Conservation (phyloP, 1,284 basidiomycete genomes). For the Ustilago cynodontis region DNA sequence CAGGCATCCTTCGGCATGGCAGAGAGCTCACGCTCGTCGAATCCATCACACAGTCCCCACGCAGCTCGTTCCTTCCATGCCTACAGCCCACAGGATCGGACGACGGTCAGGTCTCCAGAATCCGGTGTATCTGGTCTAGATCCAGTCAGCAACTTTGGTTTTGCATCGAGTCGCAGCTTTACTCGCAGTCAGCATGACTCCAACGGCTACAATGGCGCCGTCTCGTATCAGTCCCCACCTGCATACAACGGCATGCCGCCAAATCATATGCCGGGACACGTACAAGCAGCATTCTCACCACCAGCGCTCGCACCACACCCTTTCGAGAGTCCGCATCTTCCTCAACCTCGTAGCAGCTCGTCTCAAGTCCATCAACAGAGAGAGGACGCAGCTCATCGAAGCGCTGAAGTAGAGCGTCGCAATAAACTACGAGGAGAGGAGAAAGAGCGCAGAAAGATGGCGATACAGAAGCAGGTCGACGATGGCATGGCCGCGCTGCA, state of each 20-base stretch:
- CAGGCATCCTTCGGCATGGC: neutral
- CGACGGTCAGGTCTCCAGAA: conserved; percentile 2
- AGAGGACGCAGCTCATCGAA: conserved; percentile 21
- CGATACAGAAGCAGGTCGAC: conserved; percentile 30
- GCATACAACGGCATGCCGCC: neutral
- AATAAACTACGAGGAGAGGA: conserved; percentile 29
- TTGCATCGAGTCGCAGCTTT: conserved; percentile 17
- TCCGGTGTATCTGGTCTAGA: conserved; percentile 23
- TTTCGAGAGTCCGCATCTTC: neutral
- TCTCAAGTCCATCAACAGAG: neutral
- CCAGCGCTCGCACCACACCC: neutral
- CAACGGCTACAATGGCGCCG: neutral
- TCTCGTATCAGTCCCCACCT: neutral
- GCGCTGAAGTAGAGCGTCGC: conserved; percentile 36
- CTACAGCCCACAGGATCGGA: neutral
- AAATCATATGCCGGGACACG: neutral
- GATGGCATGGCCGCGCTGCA: conserved; percentile 28
- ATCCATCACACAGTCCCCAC: neutral
- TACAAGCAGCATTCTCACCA: too few relatives aligned
- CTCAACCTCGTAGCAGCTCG: neutral
- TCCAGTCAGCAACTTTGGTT: conserved; percentile 37
- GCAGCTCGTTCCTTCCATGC: neutral
- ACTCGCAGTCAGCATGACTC: neutral
- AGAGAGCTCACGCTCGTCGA: neutral
- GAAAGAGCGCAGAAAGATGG: conserved; percentile 21